Base-by-base conservation (phyloP, 2,329 filamentous ascomycete species). In the Alternaria infectoria region DNA sequence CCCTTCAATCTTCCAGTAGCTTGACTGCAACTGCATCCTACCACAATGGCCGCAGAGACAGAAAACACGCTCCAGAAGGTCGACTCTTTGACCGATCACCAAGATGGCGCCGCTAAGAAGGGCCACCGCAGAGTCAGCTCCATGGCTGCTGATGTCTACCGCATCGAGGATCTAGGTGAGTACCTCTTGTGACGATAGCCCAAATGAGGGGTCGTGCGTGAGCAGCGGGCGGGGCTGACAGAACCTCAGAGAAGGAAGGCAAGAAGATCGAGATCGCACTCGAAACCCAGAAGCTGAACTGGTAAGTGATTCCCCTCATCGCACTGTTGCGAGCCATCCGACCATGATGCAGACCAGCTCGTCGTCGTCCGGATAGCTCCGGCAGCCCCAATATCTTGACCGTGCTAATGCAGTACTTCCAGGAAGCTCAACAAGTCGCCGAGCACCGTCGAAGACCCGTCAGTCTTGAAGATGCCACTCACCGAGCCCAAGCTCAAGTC, bases 341-440 rank as follows among this genome's bases (percentile, higher is more conserved):
- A 23, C 25, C 21, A 36, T 26, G n/a, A 43, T 45, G 28, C 23
- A 54, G 30, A 54, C 32, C 28, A 45, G 5, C 54, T 60, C 54
- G 52, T 47, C 57, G 65, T 59, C 55, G 59, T 23, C 64, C 62
- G 67, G 59, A 55, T 59, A 25, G 32, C 46, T 46, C 55, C 62
- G 63, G 60, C n/a, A 30, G 12, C 55, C 30, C 40, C 52, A 49
- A 46, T 64, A 28, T 21, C 15, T 30, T 49, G 26, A 28, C 44
- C 43, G 54, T 50, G 62, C 71, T 77, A 61, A 76, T 66, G 40
- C 26, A 65, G 36, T 17, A 13, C 46, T 5, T 52, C 30, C 71
- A 97, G 94, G 95, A 97, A 96, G 84, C 90, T 98, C 79, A 98
- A 98, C 87, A 92, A 90, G 58, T 95, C 93, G 36, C 87, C 93